A percentile compares a stretch with the other conserved stretches of the same genome.
These are phyloP conservation scores for Nakazawaea pomicola DNA, from an alignment of 805 yeast species.

Conservation along the genomic window DNA sequence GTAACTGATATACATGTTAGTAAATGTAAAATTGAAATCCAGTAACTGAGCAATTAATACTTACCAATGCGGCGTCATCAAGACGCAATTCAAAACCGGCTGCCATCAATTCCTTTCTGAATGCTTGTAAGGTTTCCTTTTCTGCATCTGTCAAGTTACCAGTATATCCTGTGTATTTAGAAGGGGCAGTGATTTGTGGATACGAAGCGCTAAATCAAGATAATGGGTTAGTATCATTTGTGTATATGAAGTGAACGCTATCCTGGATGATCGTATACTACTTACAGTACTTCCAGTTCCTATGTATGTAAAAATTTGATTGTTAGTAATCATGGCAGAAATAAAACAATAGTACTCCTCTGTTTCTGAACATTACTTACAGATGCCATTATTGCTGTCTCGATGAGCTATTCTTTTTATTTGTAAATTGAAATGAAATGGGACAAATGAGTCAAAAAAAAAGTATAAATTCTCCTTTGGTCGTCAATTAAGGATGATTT, in stretches of 20 bases:
- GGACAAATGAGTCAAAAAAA: too few relatives aligned
- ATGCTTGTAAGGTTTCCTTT: slow-evolving; percentile 47
- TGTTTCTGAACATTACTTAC: too few relatives aligned
- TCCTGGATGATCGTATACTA: not conserved
- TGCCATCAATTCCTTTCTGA: slow-evolving; percentile 53
- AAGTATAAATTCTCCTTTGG: too few relatives aligned
- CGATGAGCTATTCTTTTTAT: too few relatives aligned
- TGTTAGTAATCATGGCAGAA: not conserved
- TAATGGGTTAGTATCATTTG: too few relatives aligned
- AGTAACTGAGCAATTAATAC: too few relatives aligned
- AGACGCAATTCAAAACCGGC: slow-evolving; percentile 71
- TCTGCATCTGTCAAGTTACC: slow-evolving; percentile 75
- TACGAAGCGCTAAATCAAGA: slow-evolving; percentile 49
- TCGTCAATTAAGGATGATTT: too few relatives aligned
- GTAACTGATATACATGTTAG: slow-evolving; percentile 29
- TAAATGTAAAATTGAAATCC: too few relatives aligned
- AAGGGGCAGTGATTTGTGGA: slow-evolving; percentile 65
- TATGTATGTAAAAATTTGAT: not conserved
- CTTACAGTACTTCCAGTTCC: slow-evolving; percentile 18
- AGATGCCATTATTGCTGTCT: too few relatives aligned
- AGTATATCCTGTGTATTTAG: slow-evolving; percentile 68
- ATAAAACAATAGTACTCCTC: too few relatives aligned
- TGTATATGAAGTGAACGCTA: slow-evolving; percentile 1
- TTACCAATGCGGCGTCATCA: slow-evolving; percentile 76
- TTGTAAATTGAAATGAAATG: too few relatives aligned